phyloP scores from a whole-genome alignment of 371 early-diverging fungal genomes.

The Nematocida sp. region DNA sequence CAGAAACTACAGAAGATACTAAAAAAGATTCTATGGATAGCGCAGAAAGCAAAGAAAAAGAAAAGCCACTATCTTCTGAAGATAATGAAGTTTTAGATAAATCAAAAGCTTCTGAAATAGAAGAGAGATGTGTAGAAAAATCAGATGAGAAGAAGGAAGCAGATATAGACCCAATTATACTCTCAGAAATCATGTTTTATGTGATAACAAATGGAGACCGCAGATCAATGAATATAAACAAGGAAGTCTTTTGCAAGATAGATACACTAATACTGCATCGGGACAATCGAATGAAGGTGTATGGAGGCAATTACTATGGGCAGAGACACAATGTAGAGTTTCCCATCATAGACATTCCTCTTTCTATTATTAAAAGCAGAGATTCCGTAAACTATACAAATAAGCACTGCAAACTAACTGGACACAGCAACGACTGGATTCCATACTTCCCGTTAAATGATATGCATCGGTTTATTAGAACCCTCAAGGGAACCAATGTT shows the following conservation, averaged over 20 bases:
- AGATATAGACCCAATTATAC: neutral
- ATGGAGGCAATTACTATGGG: constrained; percentile 40
- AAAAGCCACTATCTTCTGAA: neutral
- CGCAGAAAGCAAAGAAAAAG: neutral
- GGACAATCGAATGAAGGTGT: constrained; percentile 25
- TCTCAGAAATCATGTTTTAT: constrained; percentile 56
- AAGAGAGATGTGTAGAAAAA: neutral
- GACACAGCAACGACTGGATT: neutral
- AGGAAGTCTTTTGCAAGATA: constrained; percentile 44
- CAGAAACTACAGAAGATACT: neutral
- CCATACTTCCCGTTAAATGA: constrained; percentile 69
- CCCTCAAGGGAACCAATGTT: constrained; percentile 83
- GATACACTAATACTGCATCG: constrained; percentile 50
- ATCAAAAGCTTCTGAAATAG: neutral
- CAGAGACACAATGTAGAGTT: constrained; percentile 58
- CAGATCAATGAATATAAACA: neutral
- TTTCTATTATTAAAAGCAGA: constrained; percentile 17
- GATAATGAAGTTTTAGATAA: neutral
- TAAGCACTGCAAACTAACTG: constrained; percentile 17
- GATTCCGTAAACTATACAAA: neutral
- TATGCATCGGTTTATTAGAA: constrained; percentile 80
- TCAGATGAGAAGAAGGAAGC: neutral
- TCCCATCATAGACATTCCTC: constrained; percentile 48
- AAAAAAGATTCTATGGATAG: neutral
- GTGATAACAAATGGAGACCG: constrained; percentile 34